These are phyloP conservation scores for Aspergillus funiculosus DNA, from an alignment of 495 filamentous ascomycete species.

Conservation along the genomic window DNA sequence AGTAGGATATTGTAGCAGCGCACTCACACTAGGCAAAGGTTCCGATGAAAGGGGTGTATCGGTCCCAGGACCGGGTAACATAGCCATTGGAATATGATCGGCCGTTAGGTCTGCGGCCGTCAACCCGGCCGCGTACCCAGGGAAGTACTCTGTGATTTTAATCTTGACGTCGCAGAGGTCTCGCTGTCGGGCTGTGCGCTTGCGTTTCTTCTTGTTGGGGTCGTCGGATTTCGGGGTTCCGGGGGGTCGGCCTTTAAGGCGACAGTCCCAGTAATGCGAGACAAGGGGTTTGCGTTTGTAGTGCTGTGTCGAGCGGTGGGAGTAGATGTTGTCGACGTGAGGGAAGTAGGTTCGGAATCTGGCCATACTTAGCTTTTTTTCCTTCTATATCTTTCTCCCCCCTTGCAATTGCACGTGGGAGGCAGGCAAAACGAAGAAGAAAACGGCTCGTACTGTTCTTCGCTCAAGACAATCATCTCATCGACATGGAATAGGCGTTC, in stretches of 20 bases:
- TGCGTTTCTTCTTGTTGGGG: slow-evolving; percentile 84
- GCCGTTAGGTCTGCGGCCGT: too few species aligned
- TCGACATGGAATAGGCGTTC: slow-evolving; percentile 72
- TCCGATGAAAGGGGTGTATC: slow-evolving; percentile 22
- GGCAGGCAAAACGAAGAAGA: not conserved
- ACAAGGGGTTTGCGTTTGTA: slow-evolving; percentile 82
- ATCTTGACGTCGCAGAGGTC: slow-evolving; percentile 90
- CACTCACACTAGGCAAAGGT: slow-evolving; percentile 25
- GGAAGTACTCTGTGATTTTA: slow-evolving; percentile 80
- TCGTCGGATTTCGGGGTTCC: slow-evolving; percentile 81
- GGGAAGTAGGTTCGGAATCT: slow-evolving; percentile 88
- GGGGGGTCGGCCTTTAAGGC: slow-evolving; percentile 76
- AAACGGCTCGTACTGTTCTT: slow-evolving; percentile 66
- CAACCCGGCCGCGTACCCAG: slow-evolving; percentile 40
- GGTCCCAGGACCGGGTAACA: not conserved
- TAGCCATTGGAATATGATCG: not conserved
- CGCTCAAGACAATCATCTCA: slow-evolving; percentile 64
- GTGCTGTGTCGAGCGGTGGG: slow-evolving; percentile 78
- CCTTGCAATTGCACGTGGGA: too few species aligned
- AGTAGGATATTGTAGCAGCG: slow-evolving; percentile 19
- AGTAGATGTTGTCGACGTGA: slow-evolving; percentile 88
- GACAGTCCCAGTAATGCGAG: slow-evolving; percentile 87
- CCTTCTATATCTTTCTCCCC: too few species aligned
- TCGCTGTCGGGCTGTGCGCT: slow-evolving; percentile 66
- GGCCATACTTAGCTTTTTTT: not conserved